Percentiles rank a stretch among this genome's conserved stretches.
phyloP scores from a whole-genome alignment of 2,329 filamentous ascomycete species.

The Diaporthe ilicicola region DNA sequence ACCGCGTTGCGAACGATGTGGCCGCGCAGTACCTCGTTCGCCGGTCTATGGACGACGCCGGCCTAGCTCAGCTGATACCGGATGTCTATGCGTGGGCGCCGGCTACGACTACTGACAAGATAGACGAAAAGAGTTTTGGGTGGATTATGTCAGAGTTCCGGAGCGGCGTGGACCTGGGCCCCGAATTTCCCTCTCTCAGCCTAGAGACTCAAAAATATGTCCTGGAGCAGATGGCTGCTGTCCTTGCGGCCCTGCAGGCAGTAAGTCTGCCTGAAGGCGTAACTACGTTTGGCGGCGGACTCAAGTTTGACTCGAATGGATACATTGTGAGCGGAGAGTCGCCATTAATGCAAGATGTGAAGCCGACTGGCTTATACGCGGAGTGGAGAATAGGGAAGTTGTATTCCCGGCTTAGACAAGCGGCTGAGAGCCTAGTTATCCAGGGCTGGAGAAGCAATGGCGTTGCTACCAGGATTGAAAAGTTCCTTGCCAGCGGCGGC shows the following conservation, averaged over 20 bases:
- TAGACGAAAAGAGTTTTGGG: conserved; percentile 31
- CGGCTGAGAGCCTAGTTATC: conserved; percentile 31
- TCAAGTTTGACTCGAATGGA: conserved; percentile 34
- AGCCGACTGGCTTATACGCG: conserved; percentile 34
- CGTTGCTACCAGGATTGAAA: conserved; percentile 31
- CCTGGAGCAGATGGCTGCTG: conserved; percentile 37
- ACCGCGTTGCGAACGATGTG: conserved; percentile 41
- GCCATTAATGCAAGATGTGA: conserved; percentile 27
- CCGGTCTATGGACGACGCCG: conserved; percentile 20
- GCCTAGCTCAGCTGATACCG: conserved; percentile 34
- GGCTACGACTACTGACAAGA: not conserved
- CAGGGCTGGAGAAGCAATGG: conserved; percentile 36
- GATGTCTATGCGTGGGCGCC: conserved; percentile 38
- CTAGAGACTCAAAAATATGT: conserved; percentile 28
- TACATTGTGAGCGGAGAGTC: conserved; percentile 35
- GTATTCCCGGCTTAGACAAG: conserved; percentile 19
- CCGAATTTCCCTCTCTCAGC: conserved; percentile 31
- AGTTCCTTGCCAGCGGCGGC: conserved; percentile 31
- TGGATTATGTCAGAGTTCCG: conserved; percentile 40
- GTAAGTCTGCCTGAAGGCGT: conserved; percentile 33
- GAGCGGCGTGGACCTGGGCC: conserved; percentile 37
- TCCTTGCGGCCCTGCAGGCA: conserved; percentile 35
- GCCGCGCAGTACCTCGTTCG: conserved; percentile 37
- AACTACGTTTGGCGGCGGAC: conserved; percentile 33
- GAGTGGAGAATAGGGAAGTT: conserved; percentile 34